Base-by-base conservation (phyloP, 371 early-diverging fungal species). In the Mucor irregularis region DNA sequence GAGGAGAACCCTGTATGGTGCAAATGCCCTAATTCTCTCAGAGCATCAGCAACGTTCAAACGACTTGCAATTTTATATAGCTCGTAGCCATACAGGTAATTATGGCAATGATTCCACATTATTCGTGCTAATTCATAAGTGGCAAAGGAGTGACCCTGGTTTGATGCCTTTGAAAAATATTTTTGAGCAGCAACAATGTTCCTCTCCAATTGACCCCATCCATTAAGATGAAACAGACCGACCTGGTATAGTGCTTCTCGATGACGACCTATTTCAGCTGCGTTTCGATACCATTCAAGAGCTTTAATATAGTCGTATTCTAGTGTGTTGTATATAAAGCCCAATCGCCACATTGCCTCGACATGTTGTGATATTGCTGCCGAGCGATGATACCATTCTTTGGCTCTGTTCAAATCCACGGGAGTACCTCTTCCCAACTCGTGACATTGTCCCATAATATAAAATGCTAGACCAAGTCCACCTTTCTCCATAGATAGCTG, bases 241-340 rank as follows among this genome's bases (percentile, higher is more conserved):
- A 71, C 40, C n/a, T 67, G 62, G 21, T 59, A 75, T 28, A 61
- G 63, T n/a, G 75, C 64, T n/a, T 62, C 65, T 3, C 40, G 22
- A 31, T 66, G 61, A 0, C 48, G 51, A 0, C 64, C 70, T 10
- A 40, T 60, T 22, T 66, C 64, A 17, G 70, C 66, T 31, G 76
- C 76, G 10, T 48, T 55, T 8, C 55, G 44, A 43, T 49, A 73
- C 74, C 74, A 73, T 26, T 61, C 56, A 5, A 70, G 45, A 0
- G 69, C 69, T 0, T 26, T 49, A 13, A n/a, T 51, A 0, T 50
- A 44, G 21, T 75, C 42, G 16, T 58, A 29, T 38, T 57, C 43
- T 8, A 56, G 2, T 0, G 61, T 62, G 21, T 57, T 57, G 21
- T 60, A 61, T 4, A 66, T 26, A 2, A 58, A 26, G 19, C 67